phyloP scores from a whole-genome alignment of 1,284 basidiomycete genomes.

The Apiotrichum montevideense region DNA sequence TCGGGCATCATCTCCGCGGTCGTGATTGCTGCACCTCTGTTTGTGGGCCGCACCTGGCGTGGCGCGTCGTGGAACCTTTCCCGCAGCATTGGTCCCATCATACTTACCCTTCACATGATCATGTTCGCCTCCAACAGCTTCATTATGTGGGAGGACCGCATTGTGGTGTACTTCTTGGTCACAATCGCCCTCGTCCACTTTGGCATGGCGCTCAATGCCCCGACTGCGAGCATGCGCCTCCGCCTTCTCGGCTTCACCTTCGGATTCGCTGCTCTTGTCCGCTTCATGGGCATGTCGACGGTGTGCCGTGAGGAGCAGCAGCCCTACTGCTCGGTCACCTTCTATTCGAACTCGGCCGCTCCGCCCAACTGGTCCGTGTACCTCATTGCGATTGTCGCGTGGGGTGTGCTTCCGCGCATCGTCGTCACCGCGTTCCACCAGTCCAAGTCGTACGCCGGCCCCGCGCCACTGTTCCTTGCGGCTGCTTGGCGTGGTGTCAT shows the following conservation, averaged over 20 bases:
- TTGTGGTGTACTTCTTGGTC: slow-evolving; percentile 67
- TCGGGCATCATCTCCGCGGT: slow-evolving; percentile 34
- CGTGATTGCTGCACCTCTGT: slow-evolving; percentile 26
- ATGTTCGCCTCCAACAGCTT: slow-evolving; percentile 87
- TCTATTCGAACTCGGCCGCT: slow-evolving; percentile 65
- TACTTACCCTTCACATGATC: slow-evolving; percentile 61
- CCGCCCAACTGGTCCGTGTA: slow-evolving; percentile 58
- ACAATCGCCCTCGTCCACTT: slow-evolving; percentile 56
- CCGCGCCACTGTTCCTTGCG: slow-evolving; percentile 61
- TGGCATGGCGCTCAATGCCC: slow-evolving; percentile 57
- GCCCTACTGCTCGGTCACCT: slow-evolving; percentile 75
- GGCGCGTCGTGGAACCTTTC: slow-evolving; percentile 21
- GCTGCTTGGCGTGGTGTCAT: slow-evolving; percentile 57
- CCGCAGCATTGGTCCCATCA: slow-evolving; percentile 48
- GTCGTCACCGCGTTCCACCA: slow-evolving; percentile 59
- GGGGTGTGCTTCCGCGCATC: slow-evolving; percentile 55
- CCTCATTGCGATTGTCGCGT: slow-evolving; percentile 54
- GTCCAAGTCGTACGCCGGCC: slow-evolving; percentile 67
- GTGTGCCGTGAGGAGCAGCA: slow-evolving; percentile 94
- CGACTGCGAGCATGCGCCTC: slow-evolving; percentile 61
- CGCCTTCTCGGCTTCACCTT: slow-evolving; percentile 67
- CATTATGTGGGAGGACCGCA: slow-evolving; percentile 89
- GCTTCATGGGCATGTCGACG: slow-evolving; percentile 68
- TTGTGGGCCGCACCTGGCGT: slow-evolving; percentile 9
- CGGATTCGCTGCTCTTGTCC: slow-evolving; percentile 62